Evolutionary conservation across 192 early-diverging fungal genomes (phyloP), one percentile per base, ranked within the genome.

Genomic region (Coemansia furcata): DNA sequence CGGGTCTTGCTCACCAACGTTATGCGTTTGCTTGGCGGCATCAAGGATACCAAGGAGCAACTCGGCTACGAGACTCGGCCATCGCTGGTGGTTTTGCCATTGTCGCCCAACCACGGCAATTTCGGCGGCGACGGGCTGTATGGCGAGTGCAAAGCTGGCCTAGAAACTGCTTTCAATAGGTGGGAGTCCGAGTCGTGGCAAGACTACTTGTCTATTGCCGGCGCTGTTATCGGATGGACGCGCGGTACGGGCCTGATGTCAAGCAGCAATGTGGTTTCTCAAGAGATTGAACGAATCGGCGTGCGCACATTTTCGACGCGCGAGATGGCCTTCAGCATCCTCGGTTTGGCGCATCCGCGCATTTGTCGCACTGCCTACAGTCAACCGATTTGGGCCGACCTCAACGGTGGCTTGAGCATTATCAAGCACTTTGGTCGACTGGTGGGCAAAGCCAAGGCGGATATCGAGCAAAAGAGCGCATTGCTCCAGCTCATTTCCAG

Each of bases 271-370:
- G 88, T 93, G 62, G 90, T 98, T 68, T 91, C 94, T 17, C 89
- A 94, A 76, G 94, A 95, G 60, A 88, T 98, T 47, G 96, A 98
- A 81, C 87, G 89, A 67, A 87, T 94, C 44, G 96, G 96, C 61
- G 90, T 93, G 32, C 89, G 94, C 73, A 98, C 96, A 36, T 98
- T 96, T 89, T 94, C 92, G 29, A 86, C 91, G 62, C 86, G 90
- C 75, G 96, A 98, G 83, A 98, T 96, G 94, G 93, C 94, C 15
- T 98, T 98, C 88, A 96, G 95, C 85, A 87, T 98, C 47, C 76
- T 98, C 33, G 93, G 91, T 84, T 89, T 98, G 23, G 87, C 95
- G 83, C 94, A 98, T 73, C 91, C 90, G 65, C 85, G 82, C 43
- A 91, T 98, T 65, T 88, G 87, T 61, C 89, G 91, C 64, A 80